A percentile compares a stretch with the other conserved stretches of the same genome.
Conservation (phyloP, 345 rosid genomes). For the Citrus glauca region DNA sequence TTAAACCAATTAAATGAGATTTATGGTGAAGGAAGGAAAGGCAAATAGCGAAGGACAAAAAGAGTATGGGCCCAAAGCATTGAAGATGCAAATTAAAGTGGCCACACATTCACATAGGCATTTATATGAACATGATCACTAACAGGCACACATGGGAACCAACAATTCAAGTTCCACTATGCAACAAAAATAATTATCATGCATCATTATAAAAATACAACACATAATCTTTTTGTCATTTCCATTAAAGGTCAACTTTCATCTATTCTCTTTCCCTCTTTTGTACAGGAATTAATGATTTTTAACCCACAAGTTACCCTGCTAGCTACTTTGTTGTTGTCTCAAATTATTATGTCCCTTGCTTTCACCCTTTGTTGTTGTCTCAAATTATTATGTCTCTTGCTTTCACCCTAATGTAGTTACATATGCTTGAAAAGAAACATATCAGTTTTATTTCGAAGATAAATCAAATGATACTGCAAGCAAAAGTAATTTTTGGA, state of each 20-base stretch:
- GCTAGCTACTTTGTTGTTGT: constrained; percentile 15
- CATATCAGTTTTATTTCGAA: no score
- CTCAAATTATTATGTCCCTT: constrained; percentile 24
- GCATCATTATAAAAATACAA: constrained; percentile 13
- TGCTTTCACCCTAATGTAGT: not conserved
- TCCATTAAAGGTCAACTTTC: constrained; percentile 18
- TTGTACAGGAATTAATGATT: no score
- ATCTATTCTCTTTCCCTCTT: not conserved
- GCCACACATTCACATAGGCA: not conserved
- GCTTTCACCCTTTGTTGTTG: no score
- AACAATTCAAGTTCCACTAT: constrained; percentile 7
- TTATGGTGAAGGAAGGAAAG: not conserved
- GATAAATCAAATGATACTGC: no score
- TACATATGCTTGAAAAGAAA: not conserved
- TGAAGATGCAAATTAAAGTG: constrained; percentile 5
- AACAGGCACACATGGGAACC: constrained; percentile 36
- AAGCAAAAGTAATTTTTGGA: no score
- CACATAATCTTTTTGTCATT: constrained; percentile 20
- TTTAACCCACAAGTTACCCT: not conserved
- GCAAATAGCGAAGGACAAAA: constrained; percentile 22
- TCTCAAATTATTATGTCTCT: no score
- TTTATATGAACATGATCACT: constrained; percentile 17
- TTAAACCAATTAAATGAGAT: no score
- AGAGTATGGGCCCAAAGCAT: constrained; percentile 17
- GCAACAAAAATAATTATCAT: constrained; percentile 18